A percentile compares a stretch with the other conserved stretches of the same genome.
Conservation (phyloP, 2,329 filamentous ascomycete species). For the Fusarium mundagurra region DNA sequence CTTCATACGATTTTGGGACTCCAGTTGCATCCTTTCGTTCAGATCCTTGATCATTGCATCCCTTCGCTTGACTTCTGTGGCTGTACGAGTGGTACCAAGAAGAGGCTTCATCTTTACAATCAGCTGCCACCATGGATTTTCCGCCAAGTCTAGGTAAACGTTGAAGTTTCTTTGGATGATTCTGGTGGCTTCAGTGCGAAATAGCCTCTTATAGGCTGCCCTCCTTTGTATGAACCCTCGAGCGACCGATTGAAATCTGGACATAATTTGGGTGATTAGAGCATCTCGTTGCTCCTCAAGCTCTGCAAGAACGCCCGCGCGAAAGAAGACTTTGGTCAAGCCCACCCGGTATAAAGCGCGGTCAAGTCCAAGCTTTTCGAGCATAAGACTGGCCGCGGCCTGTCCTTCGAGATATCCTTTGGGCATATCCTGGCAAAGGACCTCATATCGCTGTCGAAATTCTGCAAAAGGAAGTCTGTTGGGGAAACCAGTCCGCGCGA, state of each 20-base stretch:
- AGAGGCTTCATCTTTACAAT: slow-evolving; percentile 95
- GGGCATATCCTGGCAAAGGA: slow-evolving; percentile 88
- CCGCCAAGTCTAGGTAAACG: slow-evolving; percentile 87
- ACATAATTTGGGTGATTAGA: slow-evolving; percentile 93
- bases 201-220: slow-evolving; percentile 90
- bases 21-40: slow-evolving; percentile 82
- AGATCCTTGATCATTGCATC: slow-evolving; percentile 93
- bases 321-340: slow-evolving; percentile 97
- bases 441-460: slow-evolving; percentile 95
- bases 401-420: slow-evolving; percentile 93
- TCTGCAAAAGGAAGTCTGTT: slow-evolving; percentile 92
- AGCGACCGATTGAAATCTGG: slow-evolving; percentile 89
- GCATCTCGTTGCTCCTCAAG: slow-evolving; percentile 95
- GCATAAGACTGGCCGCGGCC: slow-evolving; percentile 82
- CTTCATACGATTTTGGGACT: slow-evolving; percentile 77
- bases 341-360: slow-evolving; percentile 90
- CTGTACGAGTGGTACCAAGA: slow-evolving; percentile 89
- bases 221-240: slow-evolving; percentile 90
- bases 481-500: slow-evolving; percentile 95
- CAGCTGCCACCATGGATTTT: slow-evolving; percentile 97
- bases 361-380: slow-evolving; percentile 89
- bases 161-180: slow-evolving; percentile 97
- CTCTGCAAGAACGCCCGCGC: slow-evolving; percentile 93
- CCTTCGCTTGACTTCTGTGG: slow-evolving; percentile 91
- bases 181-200: slow-evolving; percentile 91